Evolutionary conservation across 192 early-diverging fungal genomes (phyloP).

Genomic region (Dissophora globulifera): DNA sequence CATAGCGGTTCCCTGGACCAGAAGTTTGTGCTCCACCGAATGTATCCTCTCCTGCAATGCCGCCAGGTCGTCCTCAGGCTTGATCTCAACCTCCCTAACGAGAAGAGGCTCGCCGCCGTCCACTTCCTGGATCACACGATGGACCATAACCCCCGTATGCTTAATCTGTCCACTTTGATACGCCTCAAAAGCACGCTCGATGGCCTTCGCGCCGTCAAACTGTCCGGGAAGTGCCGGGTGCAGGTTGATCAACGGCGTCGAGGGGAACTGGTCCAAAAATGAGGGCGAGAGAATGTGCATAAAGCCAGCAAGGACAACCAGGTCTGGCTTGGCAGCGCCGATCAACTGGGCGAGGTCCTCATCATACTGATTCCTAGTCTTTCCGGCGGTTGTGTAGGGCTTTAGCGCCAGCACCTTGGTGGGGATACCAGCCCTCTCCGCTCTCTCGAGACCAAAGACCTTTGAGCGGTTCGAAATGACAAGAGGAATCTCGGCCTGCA

Average conservation of each 20-base stretch:
- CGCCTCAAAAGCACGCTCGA: conserved; percentile 93
- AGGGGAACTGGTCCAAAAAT: conserved; percentile 81
- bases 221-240: conserved; percentile 97
- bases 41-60: conserved; percentile 92
- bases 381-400: conserved; percentile 82
- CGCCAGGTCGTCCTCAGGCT: conserved; percentile 79
- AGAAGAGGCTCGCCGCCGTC: conserved; percentile 94
- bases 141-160: conserved; percentile 89
- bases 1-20: conserved; percentile 78
- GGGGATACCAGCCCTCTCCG: conserved; percentile 82
- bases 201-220: conserved; percentile 97
- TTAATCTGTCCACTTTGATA: conserved; percentile 78
- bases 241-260: conserved; percentile 87
- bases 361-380: conserved; percentile 91
- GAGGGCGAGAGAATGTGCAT: conserved; percentile 97
- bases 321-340: conserved; percentile 72
- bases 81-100: conserved; percentile 80
- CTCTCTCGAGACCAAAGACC: conserved; percentile 93
- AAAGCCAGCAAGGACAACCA: conserved; percentile 95
- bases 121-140: conserved; percentile 95
- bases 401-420: conserved; percentile 86
- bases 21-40: conserved; percentile 84
- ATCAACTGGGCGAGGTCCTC: conserved; percentile 80
- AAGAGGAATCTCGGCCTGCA: conserved; percentile 76
- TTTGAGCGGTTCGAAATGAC: conserved; percentile 90